phyloP scores from a whole-genome alignment of 2,329 filamentous ascomycete species.

The Trichoderma sp. region DNA sequence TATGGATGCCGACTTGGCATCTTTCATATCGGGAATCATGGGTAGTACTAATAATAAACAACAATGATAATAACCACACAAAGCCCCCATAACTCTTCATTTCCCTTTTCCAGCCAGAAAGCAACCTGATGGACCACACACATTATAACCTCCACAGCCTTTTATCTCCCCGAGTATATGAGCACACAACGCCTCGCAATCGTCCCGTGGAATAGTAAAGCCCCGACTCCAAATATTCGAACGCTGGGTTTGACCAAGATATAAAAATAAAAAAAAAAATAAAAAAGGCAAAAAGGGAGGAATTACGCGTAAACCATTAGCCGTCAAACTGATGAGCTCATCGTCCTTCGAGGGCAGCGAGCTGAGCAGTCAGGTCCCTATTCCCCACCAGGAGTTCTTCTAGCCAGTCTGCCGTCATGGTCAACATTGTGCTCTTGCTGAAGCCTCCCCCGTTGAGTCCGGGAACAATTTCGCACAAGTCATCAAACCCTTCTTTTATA shows the following conservation, averaged over 20 bases:
- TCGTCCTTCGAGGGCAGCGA: constrained; percentile 40
- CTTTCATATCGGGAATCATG: not conserved
- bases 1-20: not conserved
- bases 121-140: not conserved
- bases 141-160: constrained; percentile 3
- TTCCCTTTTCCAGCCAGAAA: not conserved
- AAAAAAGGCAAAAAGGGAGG: not conserved
- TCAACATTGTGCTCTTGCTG: constrained; percentile 78
- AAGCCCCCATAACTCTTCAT: not conserved
- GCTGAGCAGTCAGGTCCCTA: constrained; percentile 52
- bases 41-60: not conserved
- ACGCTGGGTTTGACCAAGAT: not conserved
- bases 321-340: not conserved
- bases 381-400: constrained; percentile 71
- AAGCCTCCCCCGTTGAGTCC: constrained; percentile 70
- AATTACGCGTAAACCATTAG: not conserved
- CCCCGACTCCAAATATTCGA: not conserved
- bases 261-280: not conserved
- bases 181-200: constrained; percentile 15
- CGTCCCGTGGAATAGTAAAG: not conserved
- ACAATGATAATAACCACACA: not conserved
- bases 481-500: constrained; percentile 79
- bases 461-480: constrained; percentile 74
- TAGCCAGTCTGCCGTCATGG: constrained; percentile 75
- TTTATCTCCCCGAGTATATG: not conserved